Percentiles rank a stretch among this genome's conserved stretches.
These are phyloP conservation scores for Cystobasidium pallidum DNA, from an alignment of 1,284 basidiomycete species.

Conservation along the genomic window DNA sequence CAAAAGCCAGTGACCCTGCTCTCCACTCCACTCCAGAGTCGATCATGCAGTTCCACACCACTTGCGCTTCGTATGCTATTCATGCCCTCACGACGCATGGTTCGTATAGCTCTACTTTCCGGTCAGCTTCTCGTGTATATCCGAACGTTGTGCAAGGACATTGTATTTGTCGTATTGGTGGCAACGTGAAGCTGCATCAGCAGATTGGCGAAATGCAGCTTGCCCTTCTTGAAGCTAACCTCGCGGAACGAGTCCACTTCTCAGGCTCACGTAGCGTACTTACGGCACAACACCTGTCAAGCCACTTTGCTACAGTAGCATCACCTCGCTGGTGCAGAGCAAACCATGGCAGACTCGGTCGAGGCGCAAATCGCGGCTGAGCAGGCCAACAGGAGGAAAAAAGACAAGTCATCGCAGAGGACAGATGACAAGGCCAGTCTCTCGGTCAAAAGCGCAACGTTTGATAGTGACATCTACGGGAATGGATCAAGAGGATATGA, in stretches of 20 bases:
- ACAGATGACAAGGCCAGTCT: slow-evolving; percentile 38
- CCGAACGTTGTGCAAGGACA: no score
- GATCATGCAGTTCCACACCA: no score
- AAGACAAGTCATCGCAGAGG: slow-evolving; percentile 38
- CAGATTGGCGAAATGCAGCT: neutral
- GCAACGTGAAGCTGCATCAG: neutral
- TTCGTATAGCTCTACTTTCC: no score
- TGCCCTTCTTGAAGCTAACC: neutral
- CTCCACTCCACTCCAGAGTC: no score
- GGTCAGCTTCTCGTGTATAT: no score
- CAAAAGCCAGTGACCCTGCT: no score
- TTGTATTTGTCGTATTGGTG: neutral
- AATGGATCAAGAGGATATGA: slow-evolving; percentile 33
- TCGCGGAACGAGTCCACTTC: neutral
- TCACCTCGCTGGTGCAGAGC: neutral
- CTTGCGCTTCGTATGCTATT: no score
- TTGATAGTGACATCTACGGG: slow-evolving; percentile 43
- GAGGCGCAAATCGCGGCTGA: slow-evolving; percentile 44
- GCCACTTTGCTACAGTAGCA: neutral
- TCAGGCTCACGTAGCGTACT: neutral
- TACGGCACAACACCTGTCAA: neutral
- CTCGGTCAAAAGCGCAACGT: slow-evolving; percentile 39
- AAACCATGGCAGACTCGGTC: slow-evolving; percentile 33
- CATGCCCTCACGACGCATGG: no score
- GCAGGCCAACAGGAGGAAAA: slow-evolving; percentile 30